Base-by-base conservation (phyloP, 495 filamentous ascomycete species). In the Tuber aestivum region DNA sequence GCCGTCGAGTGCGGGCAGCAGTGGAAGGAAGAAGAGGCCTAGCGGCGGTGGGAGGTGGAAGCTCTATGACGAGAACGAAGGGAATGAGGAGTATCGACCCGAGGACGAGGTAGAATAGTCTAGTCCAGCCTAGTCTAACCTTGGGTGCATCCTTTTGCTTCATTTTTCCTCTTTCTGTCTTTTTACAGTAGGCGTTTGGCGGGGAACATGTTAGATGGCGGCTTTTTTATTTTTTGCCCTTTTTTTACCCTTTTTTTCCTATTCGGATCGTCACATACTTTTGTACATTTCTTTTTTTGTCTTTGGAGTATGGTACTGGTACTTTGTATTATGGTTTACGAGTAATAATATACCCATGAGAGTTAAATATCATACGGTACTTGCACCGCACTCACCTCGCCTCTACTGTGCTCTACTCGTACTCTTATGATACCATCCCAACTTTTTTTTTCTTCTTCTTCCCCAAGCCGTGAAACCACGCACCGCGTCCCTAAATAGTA, bases 41-140 rank as follows among this genome's bases (percentile, higher is more conserved):
- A 68, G 42, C 3, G 69, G 61, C 23, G 38, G 65, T 21, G 41
- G 75, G 4, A 70, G 70, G 16, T 74, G 77, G 69, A 78, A 78
- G 56, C 69, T 41, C 42, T 70, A 73, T 45, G 77, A 79, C 50
- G 73, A 70, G 41, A 68, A 80, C 27, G 74, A 80, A 1, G 78
- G 77, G 2, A 37, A 38, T 41, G 76, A 80, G 1, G 73, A 79
- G 8, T 80, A 80, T 38, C 48, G 50, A 8, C 77, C 77, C 14
- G 74, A 76, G 27, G 27, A 37, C 12, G 41, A 71, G 38, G 70
- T 40, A 44, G 41, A 65, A 65, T 65, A 65, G 27, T 35, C 27
- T 35, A 2, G 23, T 27, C 23, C 12, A 56, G 21, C 27, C 23
- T 56, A n/a, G 2, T 12, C 50, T 1, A n/a, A 10, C 21, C 21